phyloP scores from a whole-genome alignment of 305 asterid genomes.

The Coffea humblotiana region DNA sequence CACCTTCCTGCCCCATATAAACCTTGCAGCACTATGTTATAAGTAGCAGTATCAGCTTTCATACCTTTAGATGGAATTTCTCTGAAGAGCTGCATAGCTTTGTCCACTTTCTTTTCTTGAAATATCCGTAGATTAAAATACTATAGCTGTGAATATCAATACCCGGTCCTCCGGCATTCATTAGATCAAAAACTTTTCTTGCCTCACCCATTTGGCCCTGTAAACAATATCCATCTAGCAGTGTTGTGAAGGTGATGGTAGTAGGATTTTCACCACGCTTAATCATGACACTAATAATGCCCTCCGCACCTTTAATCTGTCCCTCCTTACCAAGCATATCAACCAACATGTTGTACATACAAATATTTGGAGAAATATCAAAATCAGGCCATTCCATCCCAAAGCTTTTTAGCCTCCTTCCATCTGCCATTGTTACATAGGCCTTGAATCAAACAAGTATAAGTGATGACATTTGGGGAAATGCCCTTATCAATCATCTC shows the following conservation, averaged over 20 bases:
- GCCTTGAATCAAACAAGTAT: not conserved
- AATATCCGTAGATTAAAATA: slow-evolving; percentile 25
- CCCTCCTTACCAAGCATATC: not conserved
- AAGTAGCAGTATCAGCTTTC: slow-evolving; percentile 2
- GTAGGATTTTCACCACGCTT: not conserved
- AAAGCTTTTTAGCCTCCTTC: not conserved
- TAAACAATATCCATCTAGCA: slow-evolving; percentile 29
- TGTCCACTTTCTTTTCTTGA: slow-evolving; percentile 19
- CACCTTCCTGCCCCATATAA: slow-evolving; percentile 11
- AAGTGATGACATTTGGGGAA: not conserved
- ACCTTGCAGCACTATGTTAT: slow-evolving; percentile 10
- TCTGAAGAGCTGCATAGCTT: slow-evolving; percentile 19
- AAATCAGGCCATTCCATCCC: not conserved
- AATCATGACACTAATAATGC: not conserved
- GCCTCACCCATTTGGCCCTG: slow-evolving; percentile 16
- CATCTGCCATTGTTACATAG: not conserved
- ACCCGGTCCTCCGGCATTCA: not conserved
- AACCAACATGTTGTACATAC: no score
- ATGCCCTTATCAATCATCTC: not conserved
- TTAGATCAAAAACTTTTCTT: not conserved
- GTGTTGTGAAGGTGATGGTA: slow-evolving; percentile 4
- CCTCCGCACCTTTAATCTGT: not conserved
- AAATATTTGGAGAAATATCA: not conserved
- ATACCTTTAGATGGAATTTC: slow-evolving; percentile 9
- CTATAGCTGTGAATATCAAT: slow-evolving; percentile 11